Conservation (phyloP, 148 eudicot species). For the Chenopodium suecicum region DNA sequence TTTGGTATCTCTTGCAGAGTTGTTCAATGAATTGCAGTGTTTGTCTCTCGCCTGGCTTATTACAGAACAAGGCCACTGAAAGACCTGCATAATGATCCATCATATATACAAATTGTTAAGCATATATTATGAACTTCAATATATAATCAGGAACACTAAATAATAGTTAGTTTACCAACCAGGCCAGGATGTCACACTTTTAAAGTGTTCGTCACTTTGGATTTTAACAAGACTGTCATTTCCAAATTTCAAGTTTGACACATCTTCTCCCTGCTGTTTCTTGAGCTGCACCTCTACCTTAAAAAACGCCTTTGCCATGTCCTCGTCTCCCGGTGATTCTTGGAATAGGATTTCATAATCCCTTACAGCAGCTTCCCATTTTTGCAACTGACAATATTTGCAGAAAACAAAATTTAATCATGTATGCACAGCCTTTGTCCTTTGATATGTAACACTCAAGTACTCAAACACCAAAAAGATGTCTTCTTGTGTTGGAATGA, state of each 20-base stretch:
- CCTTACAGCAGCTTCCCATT: constrained; percentile 68
- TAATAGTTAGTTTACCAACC: constrained; percentile 38
- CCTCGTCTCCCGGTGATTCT: constrained; percentile 70
- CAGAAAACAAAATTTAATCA: not conserved
- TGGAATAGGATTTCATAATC: constrained; percentile 67
- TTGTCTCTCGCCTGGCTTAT: constrained; percentile 38
- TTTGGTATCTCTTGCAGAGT: constrained; percentile 46
- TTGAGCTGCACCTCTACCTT: constrained; percentile 51
- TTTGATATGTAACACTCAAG: too few relatives aligned
- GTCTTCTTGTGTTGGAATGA: not conserved
- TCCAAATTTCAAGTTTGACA: constrained; percentile 25
- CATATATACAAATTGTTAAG: not conserved
- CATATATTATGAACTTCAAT: too few relatives aligned
- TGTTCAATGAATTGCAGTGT: constrained; percentile 42
- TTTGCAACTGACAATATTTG: constrained; percentile 46
- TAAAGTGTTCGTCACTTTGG: constrained; percentile 49
- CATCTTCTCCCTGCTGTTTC: constrained; percentile 42
- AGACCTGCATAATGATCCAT: constrained; percentile 35
- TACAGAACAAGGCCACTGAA: constrained; percentile 47
- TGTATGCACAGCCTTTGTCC: not conserved
- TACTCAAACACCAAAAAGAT: not conserved
- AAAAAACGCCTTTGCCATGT: constrained; percentile 46
- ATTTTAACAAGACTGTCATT: constrained; percentile 36
- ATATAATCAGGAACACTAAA: not conserved
- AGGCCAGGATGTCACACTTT: constrained; percentile 35